Evolutionary conservation across 441 rosid species (phyloP).

Genomic region (Viola pubescens): DNA sequence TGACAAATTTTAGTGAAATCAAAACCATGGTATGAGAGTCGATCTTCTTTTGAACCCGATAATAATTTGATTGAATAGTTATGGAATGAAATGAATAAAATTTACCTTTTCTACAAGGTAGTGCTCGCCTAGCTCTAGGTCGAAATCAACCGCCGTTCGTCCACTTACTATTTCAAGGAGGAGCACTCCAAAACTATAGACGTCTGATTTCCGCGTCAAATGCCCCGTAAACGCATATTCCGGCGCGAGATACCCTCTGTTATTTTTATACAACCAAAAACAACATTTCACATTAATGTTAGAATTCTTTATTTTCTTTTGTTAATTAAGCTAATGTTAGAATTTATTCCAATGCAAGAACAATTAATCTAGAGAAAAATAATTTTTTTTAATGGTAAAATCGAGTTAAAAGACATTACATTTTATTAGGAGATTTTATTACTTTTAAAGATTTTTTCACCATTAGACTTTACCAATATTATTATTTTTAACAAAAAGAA

Average conservation of each 20-base stretch:
- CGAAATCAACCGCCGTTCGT: constrained; percentile 57
- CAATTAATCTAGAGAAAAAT: no score
- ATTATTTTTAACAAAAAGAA: no score
- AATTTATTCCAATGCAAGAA: no score
- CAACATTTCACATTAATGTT: constrained; percentile 22
- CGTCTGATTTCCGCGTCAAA: constrained; percentile 59
- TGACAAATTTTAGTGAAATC: no score
- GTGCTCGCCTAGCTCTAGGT: constrained; percentile 29
- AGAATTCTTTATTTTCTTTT: no score
- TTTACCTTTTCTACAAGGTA: constrained; percentile 38
- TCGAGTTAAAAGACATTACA: no score
- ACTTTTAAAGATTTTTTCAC: no score
- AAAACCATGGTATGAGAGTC: no score
- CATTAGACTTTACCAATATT: no score
- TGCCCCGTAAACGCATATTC: constrained; percentile 54
- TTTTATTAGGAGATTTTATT: no score
- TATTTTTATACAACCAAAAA: constrained; percentile 9
- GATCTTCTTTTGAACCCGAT: not conserved
- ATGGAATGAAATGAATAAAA: not conserved
- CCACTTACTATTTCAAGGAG: constrained; percentile 76
- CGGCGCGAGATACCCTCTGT: constrained; percentile 80
- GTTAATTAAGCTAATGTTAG: no score
- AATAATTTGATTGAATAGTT: not conserved
- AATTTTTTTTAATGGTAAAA: no score
- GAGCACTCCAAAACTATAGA: constrained; percentile 78